Evolutionary conservation across 352 stramenopile species (phyloP), one percentile per base, ranked within the genome.

Genomic region (Lagenidium sp.): DNA sequence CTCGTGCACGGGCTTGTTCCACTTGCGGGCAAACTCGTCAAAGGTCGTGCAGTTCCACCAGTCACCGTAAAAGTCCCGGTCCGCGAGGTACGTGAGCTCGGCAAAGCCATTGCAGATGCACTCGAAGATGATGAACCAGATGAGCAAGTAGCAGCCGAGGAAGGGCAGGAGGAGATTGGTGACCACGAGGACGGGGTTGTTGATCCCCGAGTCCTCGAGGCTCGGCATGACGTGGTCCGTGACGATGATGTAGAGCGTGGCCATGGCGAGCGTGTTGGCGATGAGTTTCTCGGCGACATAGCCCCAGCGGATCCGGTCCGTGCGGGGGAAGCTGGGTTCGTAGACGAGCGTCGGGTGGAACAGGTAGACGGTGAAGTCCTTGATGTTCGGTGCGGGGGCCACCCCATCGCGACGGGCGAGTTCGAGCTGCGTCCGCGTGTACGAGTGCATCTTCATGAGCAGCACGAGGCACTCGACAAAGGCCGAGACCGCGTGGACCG

Each of bases 1-100:
- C 57, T 98, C 95, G 55, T 98, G 95, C 19, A 99, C 95, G 4
- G 95, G 95, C 42, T 97, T 90, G 65, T 98, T 99, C 96, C 96
- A 99, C 34, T 97, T 83, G 51, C 95, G 68, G 31, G 77, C 82
- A 52, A 94, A 94, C 60, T 89, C 76, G 39, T 85, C 77, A 24
- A 86, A 95, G 18, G 94, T 97, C 22, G 84, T 94, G 49, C 85
- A 89, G 72, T 98, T 98, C 94, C 94, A 99, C 95, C 95, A 99
- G 62, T 98, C 95, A 29, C 78, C 74, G 62, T 98, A 98, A 46
- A 98, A 98, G 26, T 95, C 70, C 3, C 85, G 76, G 52, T 96
- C 87, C 0, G 81, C 87, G 40, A 93, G 81, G 50, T 77, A 88
- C 22, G 80, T 94, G 23, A 98, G 44, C 69, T 98, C 95, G 3